phyloP scores from a whole-genome alignment of 805 yeast species.

The Metschnikowia similis region DNA sequence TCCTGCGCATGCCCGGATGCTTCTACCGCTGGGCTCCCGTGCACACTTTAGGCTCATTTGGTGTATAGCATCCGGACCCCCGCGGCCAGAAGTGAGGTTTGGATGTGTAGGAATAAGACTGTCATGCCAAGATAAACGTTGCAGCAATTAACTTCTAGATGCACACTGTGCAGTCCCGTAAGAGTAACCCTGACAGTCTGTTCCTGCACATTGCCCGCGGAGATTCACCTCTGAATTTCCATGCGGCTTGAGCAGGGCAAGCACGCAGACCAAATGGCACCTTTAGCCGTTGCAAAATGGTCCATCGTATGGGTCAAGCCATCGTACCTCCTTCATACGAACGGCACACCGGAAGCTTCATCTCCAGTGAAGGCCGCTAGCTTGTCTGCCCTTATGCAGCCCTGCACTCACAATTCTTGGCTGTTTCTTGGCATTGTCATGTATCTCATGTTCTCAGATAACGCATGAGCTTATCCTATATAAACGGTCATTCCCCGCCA shows the following conservation, averaged over 20 bases:
- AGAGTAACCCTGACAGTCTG: not conserved
- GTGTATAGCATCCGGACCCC: no score
- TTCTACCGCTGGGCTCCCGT: no score
- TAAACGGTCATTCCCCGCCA: not conserved
- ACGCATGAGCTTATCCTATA: not conserved
- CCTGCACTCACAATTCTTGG: conserved; percentile 1
- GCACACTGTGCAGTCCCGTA: not conserved
- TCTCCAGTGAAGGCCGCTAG: not conserved
- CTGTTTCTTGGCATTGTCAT: conserved; percentile 2
- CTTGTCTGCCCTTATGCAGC: not conserved
- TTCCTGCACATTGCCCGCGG: not conserved
- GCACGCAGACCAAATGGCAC: not conserved
- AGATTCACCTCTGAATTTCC: not conserved
- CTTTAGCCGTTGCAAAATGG: no score
- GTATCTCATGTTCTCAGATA: not conserved
- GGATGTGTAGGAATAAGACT: not conserved
- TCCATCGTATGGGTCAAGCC: not conserved
- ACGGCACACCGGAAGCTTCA: no score
- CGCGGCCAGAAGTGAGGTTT: not conserved
- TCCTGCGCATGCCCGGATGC: no score
- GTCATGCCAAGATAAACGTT: conserved; percentile 3
- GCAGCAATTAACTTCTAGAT: not conserved
- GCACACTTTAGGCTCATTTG: no score
- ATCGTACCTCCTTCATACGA: not conserved
- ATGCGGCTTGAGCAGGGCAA: not conserved